A percentile compares a stretch with the other conserved stretches of the same genome.
These are phyloP conservation scores for Picochlorum sp. DNA, from an alignment of 139 green algal species.

Conservation along the genomic window DNA sequence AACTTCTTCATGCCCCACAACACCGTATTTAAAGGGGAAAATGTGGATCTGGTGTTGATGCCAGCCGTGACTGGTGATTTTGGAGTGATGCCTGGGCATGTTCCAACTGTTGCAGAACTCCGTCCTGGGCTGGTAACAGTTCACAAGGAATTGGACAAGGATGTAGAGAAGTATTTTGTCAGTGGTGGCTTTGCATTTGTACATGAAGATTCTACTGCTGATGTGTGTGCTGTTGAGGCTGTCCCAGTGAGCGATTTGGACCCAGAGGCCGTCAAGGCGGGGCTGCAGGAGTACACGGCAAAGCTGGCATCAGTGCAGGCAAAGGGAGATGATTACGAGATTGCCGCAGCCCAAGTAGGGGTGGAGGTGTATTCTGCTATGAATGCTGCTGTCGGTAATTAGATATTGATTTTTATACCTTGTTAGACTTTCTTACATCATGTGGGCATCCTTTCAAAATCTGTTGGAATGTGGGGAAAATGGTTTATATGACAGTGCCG, in stretches of 20 bases:
- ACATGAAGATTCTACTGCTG: constrained; percentile 66
- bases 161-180: constrained; percentile 78
- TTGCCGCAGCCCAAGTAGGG: constrained; percentile 72
- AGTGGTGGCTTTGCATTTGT: constrained; percentile 79
- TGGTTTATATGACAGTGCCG: constrained; percentile 23
- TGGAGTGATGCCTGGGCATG: constrained; percentile 80
- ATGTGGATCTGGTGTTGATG: constrained; percentile 73
- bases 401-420: neutral
- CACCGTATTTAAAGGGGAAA: constrained; percentile 18
- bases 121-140: constrained; percentile 70
- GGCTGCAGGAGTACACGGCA: constrained; percentile 60
- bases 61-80: constrained; percentile 79
- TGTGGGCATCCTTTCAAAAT: neutral
- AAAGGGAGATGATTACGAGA: constrained; percentile 77
- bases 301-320: constrained; percentile 55
- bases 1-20: constrained; percentile 77
- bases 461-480: neutral
- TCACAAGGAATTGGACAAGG: constrained; percentile 68
- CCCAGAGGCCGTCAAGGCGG: constrained; percentile 54
- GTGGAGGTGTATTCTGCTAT: constrained; percentile 84
- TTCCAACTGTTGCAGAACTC: constrained; percentile 78
- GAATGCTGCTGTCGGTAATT: constrained; percentile 46
- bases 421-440: neutral
- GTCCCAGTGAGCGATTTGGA: constrained; percentile 69
- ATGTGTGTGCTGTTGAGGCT: constrained; percentile 77